Base-by-base conservation (phyloP, 2,329 filamentous ascomycete genomes). In the Aspergillus fijiensis region DNA sequence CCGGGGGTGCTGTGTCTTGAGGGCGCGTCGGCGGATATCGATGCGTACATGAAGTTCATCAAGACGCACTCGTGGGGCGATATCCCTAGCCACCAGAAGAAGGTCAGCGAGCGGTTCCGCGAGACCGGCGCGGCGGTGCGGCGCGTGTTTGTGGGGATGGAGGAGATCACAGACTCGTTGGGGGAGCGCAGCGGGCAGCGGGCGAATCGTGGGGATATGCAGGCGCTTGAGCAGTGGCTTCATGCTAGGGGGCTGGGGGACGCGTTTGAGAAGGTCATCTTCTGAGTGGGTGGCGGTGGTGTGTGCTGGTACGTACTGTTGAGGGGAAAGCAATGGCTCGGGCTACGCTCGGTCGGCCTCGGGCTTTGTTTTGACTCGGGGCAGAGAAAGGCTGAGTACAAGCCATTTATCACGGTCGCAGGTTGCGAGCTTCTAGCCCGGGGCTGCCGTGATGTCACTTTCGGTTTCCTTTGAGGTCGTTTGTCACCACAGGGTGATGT, bases 21-120 rank as follows among this genome's bases (percentile, higher is more conserved):
- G 58, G 2, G 73, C 80, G 69, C 57, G 0, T 81, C 82, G 0
- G 52, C 65, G 7, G 69, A 75, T 27, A 79, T 87, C 2, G 84
- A 87, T 58, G 80, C 79, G 10, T 87, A 85, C 64, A 87, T 87
- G 85, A 82, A 78, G 29, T 86, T 84, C 59, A 87, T 87, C 73
- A 86, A 86, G 72, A 87, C 84, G 5, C 82, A 86, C 64, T 85
- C 82, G 56, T 87, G 85, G 85, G 81, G 84, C 0, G 85, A 87
- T 69, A 87, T 87, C 5, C 85, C 85, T 0, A 78, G 82, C 19
- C 80, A 85, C 59, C 85, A 87, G 62, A 87, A 87, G 64, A 87
- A 87, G 65, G 84, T 87, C 42, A 85, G 81, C 67, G 85, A 87
- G 73, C 71, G 71, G 10, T 75, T 70, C 59, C 68, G 72, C 4